Percentiles rank a stretch among this genome's conserved stretches.
Conservation (phyloP, 495 filamentous ascomycete genomes). For the Trypethelium eluteriae region DNA sequence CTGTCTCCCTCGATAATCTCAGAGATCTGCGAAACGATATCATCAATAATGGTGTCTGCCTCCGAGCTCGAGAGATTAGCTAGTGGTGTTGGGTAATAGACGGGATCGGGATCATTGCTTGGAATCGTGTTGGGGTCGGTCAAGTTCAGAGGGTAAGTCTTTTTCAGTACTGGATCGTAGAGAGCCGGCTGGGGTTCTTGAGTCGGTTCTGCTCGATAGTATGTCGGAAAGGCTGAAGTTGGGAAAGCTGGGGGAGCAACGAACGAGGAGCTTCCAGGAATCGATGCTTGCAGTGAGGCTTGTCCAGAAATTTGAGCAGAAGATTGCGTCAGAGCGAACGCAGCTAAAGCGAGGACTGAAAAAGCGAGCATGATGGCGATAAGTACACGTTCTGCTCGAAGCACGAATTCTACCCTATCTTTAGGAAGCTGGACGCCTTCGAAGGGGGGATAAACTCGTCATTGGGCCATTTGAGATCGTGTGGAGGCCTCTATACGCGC, state of each 20-base stretch:
- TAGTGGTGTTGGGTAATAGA: slow-evolving; percentile 42
- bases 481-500: neutral
- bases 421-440: neutral
- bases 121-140: slow-evolving; percentile 50
- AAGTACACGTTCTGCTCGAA: neutral
- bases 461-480: neutral
- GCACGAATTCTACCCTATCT: neutral
- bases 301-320: neutral
- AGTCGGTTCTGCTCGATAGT: slow-evolving; percentile 48
- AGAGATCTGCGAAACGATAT: slow-evolving; percentile 38
- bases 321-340: neutral
- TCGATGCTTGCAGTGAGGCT: neutral
- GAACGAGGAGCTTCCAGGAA: slow-evolving; percentile 40
- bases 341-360: neutral
- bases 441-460: neutral
- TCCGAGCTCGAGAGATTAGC: slow-evolving; percentile 37
- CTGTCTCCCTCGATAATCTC: slow-evolving; percentile 39
- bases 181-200: slow-evolving; percentile 52
- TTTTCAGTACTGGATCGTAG: slow-evolving; percentile 49
- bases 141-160: slow-evolving; percentile 50
- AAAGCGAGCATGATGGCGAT: slow-evolving; percentile 3
- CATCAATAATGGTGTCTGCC: slow-evolving; percentile 39
- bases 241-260: slow-evolving; percentile 48
- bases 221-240: slow-evolving; percentile 47
- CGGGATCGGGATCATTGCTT: slow-evolving; percentile 41